Evolutionary conservation across 1,139 yeast genomes (phyloP), one percentile per base, ranked within the genome.

Genomic region (Taphrina wiesneri): DNA sequence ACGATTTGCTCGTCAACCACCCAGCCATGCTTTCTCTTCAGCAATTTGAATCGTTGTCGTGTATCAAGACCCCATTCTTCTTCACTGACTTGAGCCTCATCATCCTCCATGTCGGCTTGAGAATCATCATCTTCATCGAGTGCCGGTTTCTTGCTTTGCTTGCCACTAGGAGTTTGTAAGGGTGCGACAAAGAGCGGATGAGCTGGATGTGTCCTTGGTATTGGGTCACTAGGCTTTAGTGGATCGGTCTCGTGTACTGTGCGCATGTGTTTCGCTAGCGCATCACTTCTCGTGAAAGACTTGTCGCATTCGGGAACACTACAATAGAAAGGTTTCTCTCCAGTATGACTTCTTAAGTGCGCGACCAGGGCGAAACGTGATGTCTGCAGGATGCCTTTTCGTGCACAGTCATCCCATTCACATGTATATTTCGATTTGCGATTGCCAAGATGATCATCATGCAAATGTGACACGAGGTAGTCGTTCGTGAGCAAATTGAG

Each of bases 301-400:
- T 84, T 81, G 67, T 82, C 83, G 75, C 93, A 88, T 71, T 86
- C 90, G 0, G 90, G 90, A 15, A 86, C 79, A 0, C 85, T 81
- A 73, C 95, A 88, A 70, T 81, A 84, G 72, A 84, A 86, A 36
- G 89, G 89, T 70, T 82, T 82, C 71, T 86, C 89, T 0, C 88
- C 86, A 0, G 89, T 84, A 73, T 87, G 92, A 1, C 84, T 79
- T 63, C 90, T 75, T 71, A 86, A 78, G 73, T 87, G 92, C 0
- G 87, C 80, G 0, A 85, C 80, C 39, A 87, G 78, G 0, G 87
- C 87, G 75, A 83, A 82, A 67, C 86, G 74, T 6, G 86, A 81
- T 2, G 87, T 85, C 72, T 85, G 88, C 46, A 80, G 79, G 0
- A 81, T 74, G 1, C 87, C 87, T 66, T 77, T 79, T 15, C 87